Evolutionary conservation across 1,284 basidiomycete species (phyloP), one percentile per base, ranked within the genome.

Genomic region (Cutaneotrichosporon mucoides): DNA sequence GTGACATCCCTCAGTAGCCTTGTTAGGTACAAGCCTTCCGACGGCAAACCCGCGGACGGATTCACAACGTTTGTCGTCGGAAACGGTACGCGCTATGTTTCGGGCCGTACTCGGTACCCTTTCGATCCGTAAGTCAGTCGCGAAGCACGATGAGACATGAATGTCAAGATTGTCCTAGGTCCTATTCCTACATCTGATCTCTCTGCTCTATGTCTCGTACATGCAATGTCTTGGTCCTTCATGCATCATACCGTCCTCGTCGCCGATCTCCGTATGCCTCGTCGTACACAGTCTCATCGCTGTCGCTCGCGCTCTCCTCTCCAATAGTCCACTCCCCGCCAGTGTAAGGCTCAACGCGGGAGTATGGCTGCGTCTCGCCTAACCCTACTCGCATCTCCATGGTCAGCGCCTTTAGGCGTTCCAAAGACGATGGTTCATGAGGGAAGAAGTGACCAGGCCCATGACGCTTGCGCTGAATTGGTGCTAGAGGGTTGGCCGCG

Each of bases 361-460:
- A 4, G 35, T 38, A n/a, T 5, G 52, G 6, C 41, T 42, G 41
- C 7, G 16, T 7, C n/a, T 16, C 49, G 1, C 16, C 16, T 7
- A 60, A 16, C 0, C 70, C 67, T 0, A 67, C 55, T 7, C 70
- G 61, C 58, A 73, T 41, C 51, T 73, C 70, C n/a, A 40, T 54
- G 10, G 70, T 73, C n/a, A 73, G 50, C 15, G 53, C 41, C 42
- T 62, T 50, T 33, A 73, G 55, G 13, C 63, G 42, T 38, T 68
- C 66, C 13, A 75, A 51, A 15, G 69, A 66, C 0, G 44, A 49
- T 3, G 60, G 53, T 55, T 74, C 71, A 49, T 73, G 67, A 8
- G 61, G 61, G 54, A 72, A 76, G 43, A 63, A 68, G 56, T 76
- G 72, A 3, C 73, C 73, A 0, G 65, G 59, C 24, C 62, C 58